These are phyloP conservation scores for Ramaria rubella DNA, from an alignment of 768 basidiomycete species.

Conservation along the genomic window DNA sequence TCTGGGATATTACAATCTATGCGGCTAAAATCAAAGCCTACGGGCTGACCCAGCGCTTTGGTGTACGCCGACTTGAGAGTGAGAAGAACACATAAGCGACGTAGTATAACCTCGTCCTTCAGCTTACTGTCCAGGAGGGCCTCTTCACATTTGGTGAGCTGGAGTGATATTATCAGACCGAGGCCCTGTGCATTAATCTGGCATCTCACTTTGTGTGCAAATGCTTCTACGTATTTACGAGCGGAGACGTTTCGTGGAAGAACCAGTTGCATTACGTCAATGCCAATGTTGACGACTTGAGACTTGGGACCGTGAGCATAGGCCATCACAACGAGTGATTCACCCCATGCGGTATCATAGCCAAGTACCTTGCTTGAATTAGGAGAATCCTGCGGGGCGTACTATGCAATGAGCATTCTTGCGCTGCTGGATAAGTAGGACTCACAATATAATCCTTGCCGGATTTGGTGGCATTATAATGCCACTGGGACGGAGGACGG, in stretches of 20 bases:
- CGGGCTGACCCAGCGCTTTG: constrained; percentile 74
- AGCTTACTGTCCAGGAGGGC: constrained; percentile 44
- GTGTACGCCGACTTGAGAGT: constrained; percentile 78
- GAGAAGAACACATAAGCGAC: constrained; percentile 70
- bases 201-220: constrained; percentile 8
- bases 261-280: constrained; percentile 65
- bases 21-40: constrained; percentile 75
- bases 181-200: no score
- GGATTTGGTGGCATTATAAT: constrained; percentile 2
- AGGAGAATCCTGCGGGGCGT: not conserved
- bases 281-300: constrained; percentile 74
- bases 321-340: constrained; percentile 45
- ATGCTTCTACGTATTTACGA: constrained; percentile 6
- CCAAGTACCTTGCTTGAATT: constrained; percentile 10
- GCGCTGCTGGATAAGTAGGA: not conserved
- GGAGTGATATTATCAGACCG: no score
- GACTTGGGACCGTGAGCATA: constrained; percentile 55
- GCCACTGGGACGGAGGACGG: constrained; percentile 1
- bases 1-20: constrained; percentile 75
- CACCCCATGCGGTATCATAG: constrained; percentile 6
- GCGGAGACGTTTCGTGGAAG: constrained; percentile 52
- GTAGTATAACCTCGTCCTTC: constrained; percentile 59
- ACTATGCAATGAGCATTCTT: not conserved
- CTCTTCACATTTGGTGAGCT: constrained; percentile 48
- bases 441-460: constrained; percentile 11